A percentile compares a stretch with the other conserved stretches of the same genome.
phyloP scores from a whole-genome alignment of 805 yeast species.

The Pichia heedii region DNA sequence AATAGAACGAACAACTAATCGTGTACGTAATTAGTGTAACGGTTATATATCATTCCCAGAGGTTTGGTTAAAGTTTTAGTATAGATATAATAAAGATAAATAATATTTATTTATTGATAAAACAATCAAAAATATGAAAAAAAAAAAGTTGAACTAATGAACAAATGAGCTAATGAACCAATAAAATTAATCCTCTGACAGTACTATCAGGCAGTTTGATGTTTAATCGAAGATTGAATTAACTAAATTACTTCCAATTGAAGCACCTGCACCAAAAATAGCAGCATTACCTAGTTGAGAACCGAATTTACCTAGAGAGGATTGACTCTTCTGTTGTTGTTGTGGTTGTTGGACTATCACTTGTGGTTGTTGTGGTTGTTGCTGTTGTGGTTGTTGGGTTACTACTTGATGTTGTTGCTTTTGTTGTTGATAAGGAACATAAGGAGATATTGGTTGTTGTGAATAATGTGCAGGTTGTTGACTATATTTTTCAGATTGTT shows the following conservation, averaged over 20 bases:
- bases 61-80: too few relatives aligned
- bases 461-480: constrained; percentile 5
- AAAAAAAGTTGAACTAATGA: too few relatives aligned
- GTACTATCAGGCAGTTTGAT: too few relatives aligned
- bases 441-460: constrained; percentile 1
- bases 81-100: too few relatives aligned
- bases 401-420: constrained; percentile 14
- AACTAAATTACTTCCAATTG: constrained; percentile 80
- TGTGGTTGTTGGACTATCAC: constrained; percentile 12
- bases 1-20: too few relatives aligned
- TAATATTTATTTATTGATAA: too few relatives aligned
- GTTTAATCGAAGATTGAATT: constrained; percentile 30
- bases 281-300: constrained; percentile 91
- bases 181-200: too few relatives aligned
- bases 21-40: too few relatives aligned
- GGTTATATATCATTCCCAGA: too few relatives aligned
- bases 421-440: neutral
- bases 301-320: constrained; percentile 56
- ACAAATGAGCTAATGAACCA: too few relatives aligned
- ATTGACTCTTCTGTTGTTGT: constrained; percentile 9
- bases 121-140: too few relatives aligned
- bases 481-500: constrained; percentile 10
- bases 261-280: constrained; percentile 95
- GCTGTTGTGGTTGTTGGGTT: constrained; percentile 8
- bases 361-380: constrained; percentile 15